A percentile compares a stretch with the other conserved stretches of the same genome.
These are phyloP conservation scores for Candida xiaguanensis DNA, from an alignment of 805 yeast species.

Conservation along the genomic window DNA sequence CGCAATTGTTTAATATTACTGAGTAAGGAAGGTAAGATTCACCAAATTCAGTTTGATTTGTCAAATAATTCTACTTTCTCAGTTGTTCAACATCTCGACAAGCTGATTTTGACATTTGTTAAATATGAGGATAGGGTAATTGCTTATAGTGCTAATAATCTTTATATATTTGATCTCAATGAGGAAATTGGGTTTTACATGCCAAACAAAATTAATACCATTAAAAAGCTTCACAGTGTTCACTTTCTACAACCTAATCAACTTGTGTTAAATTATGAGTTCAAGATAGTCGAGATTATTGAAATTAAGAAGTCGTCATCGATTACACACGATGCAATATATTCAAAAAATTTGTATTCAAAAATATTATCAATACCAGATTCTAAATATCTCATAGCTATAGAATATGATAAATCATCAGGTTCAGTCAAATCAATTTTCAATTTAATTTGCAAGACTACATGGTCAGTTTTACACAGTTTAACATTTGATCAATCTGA, in stretches of 20 bases:
- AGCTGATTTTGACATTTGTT: not conserved
- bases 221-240: not conserved
- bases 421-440: not conserved
- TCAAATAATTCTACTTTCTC: not conserved
- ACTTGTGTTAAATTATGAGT: not conserved
- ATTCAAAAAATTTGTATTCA: not conserved
- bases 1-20: not conserved
- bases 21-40: not conserved
- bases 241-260: not conserved
- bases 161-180: not conserved
- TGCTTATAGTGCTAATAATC: not conserved
- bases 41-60: not conserved
- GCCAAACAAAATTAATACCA: not conserved
- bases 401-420: constrained; percentile 4
- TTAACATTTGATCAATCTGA: not conserved
- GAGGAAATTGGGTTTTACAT: not conserved
- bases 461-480: not conserved
- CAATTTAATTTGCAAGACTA: not conserved
- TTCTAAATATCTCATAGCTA: not conserved
- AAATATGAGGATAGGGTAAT: not conserved
- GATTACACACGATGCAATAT: not conserved
- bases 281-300: not conserved
- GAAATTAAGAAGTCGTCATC: not conserved
- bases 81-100: not conserved
- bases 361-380: constrained; percentile 1